Base-by-base conservation (phyloP, 306 rosid species). In the Malus asiatica region DNA sequence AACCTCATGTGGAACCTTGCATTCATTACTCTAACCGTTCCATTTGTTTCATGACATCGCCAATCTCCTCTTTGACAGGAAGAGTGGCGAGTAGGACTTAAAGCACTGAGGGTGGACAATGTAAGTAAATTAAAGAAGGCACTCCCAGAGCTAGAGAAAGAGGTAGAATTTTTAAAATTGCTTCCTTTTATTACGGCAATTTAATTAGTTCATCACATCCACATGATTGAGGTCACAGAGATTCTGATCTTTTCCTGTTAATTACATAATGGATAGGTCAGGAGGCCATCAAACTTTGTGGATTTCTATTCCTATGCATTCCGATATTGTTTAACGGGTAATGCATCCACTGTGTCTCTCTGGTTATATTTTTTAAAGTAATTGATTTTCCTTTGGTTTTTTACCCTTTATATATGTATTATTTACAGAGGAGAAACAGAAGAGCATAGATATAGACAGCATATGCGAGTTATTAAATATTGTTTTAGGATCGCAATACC, bases 361-460 rank as follows among this genome's bases (percentile, higher is more conserved):
- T 46, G 44, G 44, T 75, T 77, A 69, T 27, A 57, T 68, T 25
- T 57, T 62, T 38, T 45, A 25, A 15, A 73, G 23, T 64, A 38
- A 44, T 35, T 23, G 4, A 66, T 74, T n/a, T 58, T 58, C 27
- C 45, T 83, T 65, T 61, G 32, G 25, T 25, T 20, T 64, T 78
- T 51, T 69, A 81, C 52, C 29, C 59, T 51, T 68, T 32, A 20
- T 35, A 53, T 40, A 44, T 58, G 22, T 66, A 40, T 46, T 79
- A 14, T 66, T 57, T 57, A 57, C 88, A 96, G 98, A 96, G 96
- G 99, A 92, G 91, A 96, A 96, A 80, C 99, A 96, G 87, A 96
- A 96, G 85, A 92, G 99, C 88, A 90, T 96, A 74, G 99, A 96
- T 80, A 86, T 93, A 80, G 99, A 96, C 85, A 96, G 99, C 86